A percentile compares a stretch with the other conserved stretches of the same genome.
Conservation (phyloP, 208 protist genomes). For the Trypanosoma lewisi region DNA sequence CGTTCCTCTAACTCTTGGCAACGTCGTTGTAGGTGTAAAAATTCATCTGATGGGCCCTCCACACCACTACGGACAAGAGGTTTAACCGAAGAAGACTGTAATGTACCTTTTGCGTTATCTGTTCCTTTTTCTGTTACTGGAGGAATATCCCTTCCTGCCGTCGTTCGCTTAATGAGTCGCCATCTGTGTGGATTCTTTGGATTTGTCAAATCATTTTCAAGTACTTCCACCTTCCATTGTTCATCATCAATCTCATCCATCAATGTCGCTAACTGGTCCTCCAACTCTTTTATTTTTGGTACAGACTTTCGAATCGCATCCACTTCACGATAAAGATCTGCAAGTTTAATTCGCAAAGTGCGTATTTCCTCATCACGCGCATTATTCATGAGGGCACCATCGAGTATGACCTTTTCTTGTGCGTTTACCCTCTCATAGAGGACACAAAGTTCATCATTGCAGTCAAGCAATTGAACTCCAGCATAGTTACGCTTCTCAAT, state of each 20-base stretch:
- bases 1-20: constrained; percentile 90
- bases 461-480: constrained; percentile 96
- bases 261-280: constrained; percentile 73
- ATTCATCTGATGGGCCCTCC: constrained; percentile 63
- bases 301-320: constrained; percentile 65
- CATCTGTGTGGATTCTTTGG: constrained; percentile 83
- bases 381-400: constrained; percentile 84
- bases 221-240: constrained; percentile 69
- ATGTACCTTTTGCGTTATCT: not conserved
- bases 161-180: constrained; percentile 42
- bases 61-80: constrained; percentile 2
- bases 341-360: constrained; percentile 65
- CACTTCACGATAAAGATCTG: constrained; percentile 80
- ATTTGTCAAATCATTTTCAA: constrained; percentile 84
- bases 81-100: not conserved
- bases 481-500: constrained; percentile 92
- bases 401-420: constrained; percentile 86
- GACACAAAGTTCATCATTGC: constrained; percentile 95
- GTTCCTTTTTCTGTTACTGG: not conserved
- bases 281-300: constrained; percentile 85
- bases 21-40: constrained; percentile 85
- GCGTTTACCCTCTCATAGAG: constrained; percentile 93
- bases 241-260: constrained; percentile 85
- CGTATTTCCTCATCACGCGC: constrained; percentile 74
- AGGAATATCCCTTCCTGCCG: constrained; percentile 9